phyloP scores from a whole-genome alignment of 768 basidiomycete species.

The Symmetrospora coprosmae region DNA sequence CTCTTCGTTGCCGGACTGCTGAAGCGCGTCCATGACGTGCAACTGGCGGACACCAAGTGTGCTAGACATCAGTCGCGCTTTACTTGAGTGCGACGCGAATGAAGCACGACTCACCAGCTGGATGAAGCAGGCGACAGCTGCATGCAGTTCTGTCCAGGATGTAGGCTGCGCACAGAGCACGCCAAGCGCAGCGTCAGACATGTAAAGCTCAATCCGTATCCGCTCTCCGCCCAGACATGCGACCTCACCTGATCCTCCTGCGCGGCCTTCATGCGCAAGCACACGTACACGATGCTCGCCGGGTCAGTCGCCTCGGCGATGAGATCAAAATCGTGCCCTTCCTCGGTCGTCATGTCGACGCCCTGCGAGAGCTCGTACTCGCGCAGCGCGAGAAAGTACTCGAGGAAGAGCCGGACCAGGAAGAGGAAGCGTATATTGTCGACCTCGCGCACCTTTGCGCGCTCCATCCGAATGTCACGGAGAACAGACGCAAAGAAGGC shows the following conservation, averaged over 20 bases:
- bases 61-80: too few relatives aligned
- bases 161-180: slow-evolving; percentile 83
- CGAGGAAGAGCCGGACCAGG: slow-evolving; percentile 78
- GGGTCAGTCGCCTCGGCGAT: slow-evolving; percentile 76
- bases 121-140: slow-evolving; percentile 83
- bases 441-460: slow-evolving; percentile 82
- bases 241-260: slow-evolving; percentile 74
- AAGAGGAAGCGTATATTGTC: slow-evolving; percentile 80
- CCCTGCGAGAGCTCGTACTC: slow-evolving; percentile 42
- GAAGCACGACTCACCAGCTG: slow-evolving; percentile 48
- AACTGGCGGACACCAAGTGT: slow-evolving; percentile 46
- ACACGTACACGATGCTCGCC: slow-evolving; percentile 76
- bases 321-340: slow-evolving; percentile 38
- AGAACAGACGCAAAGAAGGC: slow-evolving; percentile 73
- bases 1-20: slow-evolving; percentile 43
- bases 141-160: slow-evolving; percentile 83
- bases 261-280: slow-evolving; percentile 71
- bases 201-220: slow-evolving; percentile 13
- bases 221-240: not conserved
- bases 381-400: slow-evolving; percentile 57
- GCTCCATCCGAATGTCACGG: slow-evolving; percentile 84
- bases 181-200: too few relatives aligned
- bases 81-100: too few relatives aligned
- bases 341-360: slow-evolving; percentile 28
- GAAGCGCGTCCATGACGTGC: slow-evolving; percentile 73